Evolutionary conservation across 257 asterid genomes (phyloP), one percentile per base, ranked within the genome.

Genomic region (Nyctanthes arbortristis): DNA sequence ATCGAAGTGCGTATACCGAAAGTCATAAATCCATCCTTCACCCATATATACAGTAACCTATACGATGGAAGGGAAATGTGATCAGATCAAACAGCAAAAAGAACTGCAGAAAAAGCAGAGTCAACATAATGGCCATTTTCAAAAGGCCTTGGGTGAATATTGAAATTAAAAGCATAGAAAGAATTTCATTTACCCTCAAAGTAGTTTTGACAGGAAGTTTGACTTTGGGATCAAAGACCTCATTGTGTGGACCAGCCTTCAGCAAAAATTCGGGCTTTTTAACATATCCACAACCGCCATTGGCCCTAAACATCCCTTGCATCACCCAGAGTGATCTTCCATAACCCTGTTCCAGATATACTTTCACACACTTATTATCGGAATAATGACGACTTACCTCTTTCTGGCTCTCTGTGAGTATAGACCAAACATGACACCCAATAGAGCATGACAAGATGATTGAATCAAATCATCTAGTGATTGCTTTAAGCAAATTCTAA

Each of bases 251-350:
- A 82, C 77, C 81, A 45, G 88, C 72, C 77, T 73, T 76, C 77
- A 92, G 78, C 72, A 92, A 73, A 73, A 89, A 61, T 16, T 81
- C 90, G 5, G 98, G 96, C 74, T 92, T 92, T 57, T 81, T 92
- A 64, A 92, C 93, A 73, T 87, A 92, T 71, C 96, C 98, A 78
- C 98, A 89, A 65, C 94, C 92, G 62, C 98, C 96, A 67, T 92
- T 89, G 30, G 89, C 92, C 83, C 77, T 84, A 84, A 87, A 92
- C 98, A 92, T 92, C 68, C 98, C 98, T 29, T 88, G 96, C 98
- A 89, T 92, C 73, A 92, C 33, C 98, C 98, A 89, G 67, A 92
- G 98, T 32, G 96, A 89, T 82, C 94, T 83, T 73, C 96, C 98
- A 65, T 92, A 83, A 78, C 96, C 98, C 98, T 92, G 85, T 40